phyloP scores from a whole-genome alignment of 2,329 filamentous ascomycete species.

The Colletotrichum plurivorum region DNA sequence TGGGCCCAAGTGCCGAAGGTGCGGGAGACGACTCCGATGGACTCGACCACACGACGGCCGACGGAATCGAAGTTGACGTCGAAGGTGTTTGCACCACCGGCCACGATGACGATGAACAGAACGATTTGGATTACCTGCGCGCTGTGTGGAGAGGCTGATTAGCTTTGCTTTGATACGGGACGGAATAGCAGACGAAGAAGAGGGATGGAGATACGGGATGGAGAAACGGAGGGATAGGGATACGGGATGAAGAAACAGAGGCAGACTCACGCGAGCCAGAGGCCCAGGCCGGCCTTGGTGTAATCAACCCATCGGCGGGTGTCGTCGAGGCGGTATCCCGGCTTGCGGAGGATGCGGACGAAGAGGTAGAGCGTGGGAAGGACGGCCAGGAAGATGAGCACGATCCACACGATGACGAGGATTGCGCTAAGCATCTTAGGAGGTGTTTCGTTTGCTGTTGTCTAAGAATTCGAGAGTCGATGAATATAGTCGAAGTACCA shows the following conservation, averaged over 20 bases:
- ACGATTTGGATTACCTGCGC: neutral
- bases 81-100: too few relatives aligned
- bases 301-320: constrained; percentile 27
- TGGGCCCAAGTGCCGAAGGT: neutral
- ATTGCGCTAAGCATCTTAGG: too few relatives aligned
- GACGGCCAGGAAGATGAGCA: neutral
- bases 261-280: constrained; percentile 4
- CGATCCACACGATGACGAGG: neutral
- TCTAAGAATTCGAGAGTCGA: too few relatives aligned
- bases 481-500: too few relatives aligned
- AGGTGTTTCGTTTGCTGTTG: too few relatives aligned
- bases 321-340: constrained; percentile 9
- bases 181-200: too few relatives aligned
- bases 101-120: neutral
- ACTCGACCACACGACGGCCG: neutral
- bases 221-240: too few relatives aligned
- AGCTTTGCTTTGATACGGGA: neutral
- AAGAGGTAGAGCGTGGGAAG: constrained; percentile 3
- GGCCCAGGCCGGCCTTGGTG: neutral
- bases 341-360: constrained; percentile 5
- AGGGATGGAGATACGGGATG: too few relatives aligned
- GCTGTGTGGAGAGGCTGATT: neutral
- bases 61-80: neutral
- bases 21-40: neutral
- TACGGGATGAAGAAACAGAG: neutral